Base-by-base conservation (phyloP, 2,329 filamentous ascomycete genomes). In the Arachnomyces sp. region DNA sequence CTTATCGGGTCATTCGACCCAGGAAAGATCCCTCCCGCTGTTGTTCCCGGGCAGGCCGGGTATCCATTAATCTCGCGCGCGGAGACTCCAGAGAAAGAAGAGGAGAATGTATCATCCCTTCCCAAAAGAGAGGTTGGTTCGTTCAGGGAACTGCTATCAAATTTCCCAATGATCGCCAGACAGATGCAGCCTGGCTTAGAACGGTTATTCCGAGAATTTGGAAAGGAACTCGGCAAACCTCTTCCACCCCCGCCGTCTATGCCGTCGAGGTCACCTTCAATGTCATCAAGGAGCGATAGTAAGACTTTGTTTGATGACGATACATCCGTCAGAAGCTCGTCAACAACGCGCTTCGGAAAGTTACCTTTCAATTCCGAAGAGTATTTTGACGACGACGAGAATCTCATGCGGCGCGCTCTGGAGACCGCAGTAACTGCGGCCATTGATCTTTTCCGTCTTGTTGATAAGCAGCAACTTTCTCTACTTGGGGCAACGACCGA, bases 121-220 rank as follows among this genome's bases (percentile, higher is more conserved):
- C 54, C 57, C 4, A 95, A 95, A 67, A 95, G 94, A 63, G 86
- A 94, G 44, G 84, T 98, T 59, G 87, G 82, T 63, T 86, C 78
- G 28, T 98, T 98, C 58, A 82, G 84, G 45, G 92, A 96, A 49
- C 73, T 98, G 11, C 73, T 98, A 31, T 85, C 86, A 50, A 80
- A 88, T 52, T 98, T 96, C 50, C 92, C 92, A 1, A 85, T 94
- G 77, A 96, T 98, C 52, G 88, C 89, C 16, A 78, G 86, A 44
- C 92, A 98, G 62, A 95, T 98, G 88, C 88, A 95, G 52, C 78
- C 83, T 2, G 92, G 92, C 0, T 66, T 98, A 28, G 90, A 98
- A 55, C 82, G 82, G 54, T 68, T 96, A 17, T 95, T 96, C 56
- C 80, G 83, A 45, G 89, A 96, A 52, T 96, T 98, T 59, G 82